Conservation (phyloP, 345 rosid genomes). For the Eucalyptus tenuipes region DNA sequence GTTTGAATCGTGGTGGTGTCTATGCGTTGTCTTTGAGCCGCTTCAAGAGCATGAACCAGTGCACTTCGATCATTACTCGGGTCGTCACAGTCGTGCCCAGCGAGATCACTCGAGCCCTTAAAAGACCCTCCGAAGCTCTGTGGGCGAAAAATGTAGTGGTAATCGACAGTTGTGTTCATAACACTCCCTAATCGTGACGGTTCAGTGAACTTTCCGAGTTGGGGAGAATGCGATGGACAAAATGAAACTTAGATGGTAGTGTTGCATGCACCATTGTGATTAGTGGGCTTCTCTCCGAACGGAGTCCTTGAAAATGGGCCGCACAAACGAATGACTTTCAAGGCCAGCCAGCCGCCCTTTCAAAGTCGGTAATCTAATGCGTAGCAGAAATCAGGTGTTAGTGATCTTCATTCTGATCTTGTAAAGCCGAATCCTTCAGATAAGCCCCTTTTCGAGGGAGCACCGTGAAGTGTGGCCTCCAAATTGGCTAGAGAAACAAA, state of each 20-base stretch:
- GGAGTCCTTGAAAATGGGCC: background rate
- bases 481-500: background rate
- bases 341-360: background rate
- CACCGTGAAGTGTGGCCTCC: background rate
- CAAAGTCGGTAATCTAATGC: background rate
- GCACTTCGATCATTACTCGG: background rate
- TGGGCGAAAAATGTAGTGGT: background rate
- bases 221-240: background rate
- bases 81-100: background rate
- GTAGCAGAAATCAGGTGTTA: background rate
- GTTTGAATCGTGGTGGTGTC: background rate
- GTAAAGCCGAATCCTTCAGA: background rate
- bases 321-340: background rate
- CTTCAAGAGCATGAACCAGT: background rate
- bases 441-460: background rate
- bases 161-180: background rate
- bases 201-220: background rate
- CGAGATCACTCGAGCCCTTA: background rate
- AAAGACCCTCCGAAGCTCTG: background rate
- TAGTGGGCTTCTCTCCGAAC: background rate
- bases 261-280: background rate
- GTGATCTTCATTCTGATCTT: background rate
- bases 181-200: background rate
- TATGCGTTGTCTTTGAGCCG: background rate
- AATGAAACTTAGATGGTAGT: background rate